Base-by-base conservation (phyloP, 176 grass and related monocot genomes). In the Eleusine coracana region DNA sequence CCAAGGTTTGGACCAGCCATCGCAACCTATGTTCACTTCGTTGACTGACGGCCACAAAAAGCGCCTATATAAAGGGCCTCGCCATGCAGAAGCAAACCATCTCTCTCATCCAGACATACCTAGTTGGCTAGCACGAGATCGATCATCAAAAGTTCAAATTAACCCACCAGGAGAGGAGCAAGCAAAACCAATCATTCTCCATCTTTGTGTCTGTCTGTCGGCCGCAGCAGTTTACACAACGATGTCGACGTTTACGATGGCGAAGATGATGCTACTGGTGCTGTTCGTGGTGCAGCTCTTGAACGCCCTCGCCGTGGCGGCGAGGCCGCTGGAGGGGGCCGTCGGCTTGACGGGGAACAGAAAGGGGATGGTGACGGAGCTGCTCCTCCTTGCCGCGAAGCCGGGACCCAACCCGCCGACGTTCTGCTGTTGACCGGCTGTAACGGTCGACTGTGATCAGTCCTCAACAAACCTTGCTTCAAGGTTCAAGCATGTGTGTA, bases 301-400 rank as follows among this genome's bases (percentile, higher is more conserved):
- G 46, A 31, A 42, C 39, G 42, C 34, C 7, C 18, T 90, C 25
- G 71, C 59, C 1, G 52, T 27, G 16, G 78, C 65, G 36, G 76
- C 73, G 42, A 58, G 65, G 68, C 72, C 81, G 77, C 59, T 86
- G 60, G 88, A 70, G 20, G 73, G 55, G 41, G 66, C 49, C 27
- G 44, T 5, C 1, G 34, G 50, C 68, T 1, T 61, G 58, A 45
- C 40, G 31, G 71, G 71, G 46, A 28, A 34, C 54, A 23, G 75
- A 52, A 68, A 41, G 0, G 65, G 58, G 29, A 25, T 86, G 83
- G 55, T 79, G n/a, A 62, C 68, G 73, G 23, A 73, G 48, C 42
- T 90, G 15, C n/a, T n/a, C n/a, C 21, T 80, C 9, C 34, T 37
- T 15, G 52, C 21, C 16, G 77, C 77, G 14, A 21, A 61, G 10